phyloP scores from a whole-genome alignment of 2,329 filamentous ascomycete genomes.

The Corinectria fuckeliana region DNA sequence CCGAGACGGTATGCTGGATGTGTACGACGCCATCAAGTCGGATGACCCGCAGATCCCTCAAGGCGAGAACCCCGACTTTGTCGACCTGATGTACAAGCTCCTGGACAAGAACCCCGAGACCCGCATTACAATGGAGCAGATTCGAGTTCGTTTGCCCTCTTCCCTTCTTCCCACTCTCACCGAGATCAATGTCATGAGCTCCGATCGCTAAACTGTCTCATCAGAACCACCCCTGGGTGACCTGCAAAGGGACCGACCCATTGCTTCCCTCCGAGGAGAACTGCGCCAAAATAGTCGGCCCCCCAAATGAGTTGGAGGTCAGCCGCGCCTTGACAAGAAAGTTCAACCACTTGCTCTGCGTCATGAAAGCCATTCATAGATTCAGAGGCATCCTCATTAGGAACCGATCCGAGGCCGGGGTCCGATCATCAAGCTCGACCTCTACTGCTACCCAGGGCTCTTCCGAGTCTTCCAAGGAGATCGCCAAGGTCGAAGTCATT shows the following conservation, averaged over 20 bases:
- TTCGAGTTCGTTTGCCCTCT: constrained; percentile 70
- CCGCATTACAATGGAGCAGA: constrained; percentile 80
- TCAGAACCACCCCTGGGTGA: constrained; percentile 93
- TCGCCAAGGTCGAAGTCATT: constrained; percentile 55
- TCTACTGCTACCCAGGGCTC: constrained; percentile 12
- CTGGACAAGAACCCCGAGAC: constrained; percentile 85
- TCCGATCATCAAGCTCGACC: constrained; percentile 16
- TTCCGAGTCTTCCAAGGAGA: constrained; percentile 40
- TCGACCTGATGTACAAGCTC: constrained; percentile 74
- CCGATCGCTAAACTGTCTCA: constrained; percentile 25
- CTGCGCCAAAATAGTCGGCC: constrained; percentile 77
- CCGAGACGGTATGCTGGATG: constrained; percentile 76
- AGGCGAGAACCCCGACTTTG: constrained; percentile 71
- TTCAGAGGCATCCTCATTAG: constrained; percentile 77
- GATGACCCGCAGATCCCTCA: constrained; percentile 69
- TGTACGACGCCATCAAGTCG: constrained; percentile 86
- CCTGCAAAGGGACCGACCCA: constrained; percentile 76
- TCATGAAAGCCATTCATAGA: constrained; percentile 89
- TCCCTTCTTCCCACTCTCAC: background rate
- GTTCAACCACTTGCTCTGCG: constrained; percentile 83
- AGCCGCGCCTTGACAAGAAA: constrained; percentile 89
- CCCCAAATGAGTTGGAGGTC: constrained; percentile 88
- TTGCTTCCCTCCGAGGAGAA: constrained; percentile 86
- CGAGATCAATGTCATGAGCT: background rate
- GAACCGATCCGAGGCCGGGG: constrained; percentile 19